Base-by-base conservation (phyloP, 441 rosid genomes). In the Gossypium lobatum region DNA sequence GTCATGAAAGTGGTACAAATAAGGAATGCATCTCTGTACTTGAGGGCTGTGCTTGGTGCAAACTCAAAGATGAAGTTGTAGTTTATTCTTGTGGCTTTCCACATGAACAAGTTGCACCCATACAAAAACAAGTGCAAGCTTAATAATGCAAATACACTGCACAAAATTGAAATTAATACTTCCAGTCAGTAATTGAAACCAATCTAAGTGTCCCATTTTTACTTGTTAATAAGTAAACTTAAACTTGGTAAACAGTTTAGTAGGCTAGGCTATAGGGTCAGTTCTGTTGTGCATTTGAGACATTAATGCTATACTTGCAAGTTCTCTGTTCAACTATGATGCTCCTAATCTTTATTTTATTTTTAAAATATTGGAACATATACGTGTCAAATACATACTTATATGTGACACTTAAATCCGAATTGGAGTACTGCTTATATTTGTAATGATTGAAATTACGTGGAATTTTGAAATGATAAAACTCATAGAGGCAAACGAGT, bases 61-160 rank as follows among this genome's bases (percentile, higher is more conserved):
- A 96, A 91, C 73, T 93, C 98, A 64, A 92, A 96, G 16, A 96
- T 96, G 81, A 96, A 96, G 70, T 84, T 87, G 83, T 83, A 87
- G 86, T 96, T 96, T 81, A 96, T 89, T 80, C 98, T 87, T 2
- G 93, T 88, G 11, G 55, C 83, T 86, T 84, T 92, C 99, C 99
- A 96, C 97, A 85, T 80, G 80, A 91, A 84, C 20, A 96, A 73
- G 75, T 96, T 93, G 87, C 99, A 96, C 2, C 99, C 99, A 28
- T 96, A 93, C 93, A 87, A 84, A 72, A 96, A 96, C 90, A 96
- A 81, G 84, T 96, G 99, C 83, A 96, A 79, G 86, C 98, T 92
- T 82, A 93, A 76, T 85, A 96, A 80, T 0, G 98, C 91, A 72
- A 96, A 89, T 72, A 88, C 90, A 75, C 99, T 96, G 95, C 93